Conservation (phyloP, 1,284 basidiomycete species). For the Apiotrichum siamense region DNA sequence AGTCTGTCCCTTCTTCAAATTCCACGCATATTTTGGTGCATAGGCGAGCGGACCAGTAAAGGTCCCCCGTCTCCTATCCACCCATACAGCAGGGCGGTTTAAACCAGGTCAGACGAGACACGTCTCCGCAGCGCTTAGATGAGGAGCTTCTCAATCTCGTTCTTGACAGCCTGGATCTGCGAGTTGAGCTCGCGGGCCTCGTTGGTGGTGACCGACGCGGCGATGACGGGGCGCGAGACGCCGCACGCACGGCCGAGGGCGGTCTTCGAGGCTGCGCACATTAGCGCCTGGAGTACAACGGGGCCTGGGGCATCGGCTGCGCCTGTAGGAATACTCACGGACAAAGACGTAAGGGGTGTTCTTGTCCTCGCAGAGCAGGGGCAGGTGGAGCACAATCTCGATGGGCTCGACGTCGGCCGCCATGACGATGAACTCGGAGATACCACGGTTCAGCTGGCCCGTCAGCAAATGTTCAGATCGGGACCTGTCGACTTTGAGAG, state of each 20-base stretch:
- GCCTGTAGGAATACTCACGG: background rate
- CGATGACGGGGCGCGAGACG: slow-evolving; percentile 90
- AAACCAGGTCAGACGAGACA: background rate
- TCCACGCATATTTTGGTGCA: slow-evolving; percentile 6
- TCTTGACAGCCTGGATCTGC: slow-evolving; percentile 86
- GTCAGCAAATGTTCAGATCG: too few species aligned
- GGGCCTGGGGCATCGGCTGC: too few species aligned
- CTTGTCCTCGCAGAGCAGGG: slow-evolving; percentile 98
- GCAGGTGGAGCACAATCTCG: slow-evolving; percentile 91
- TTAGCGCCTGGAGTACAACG: too few species aligned
- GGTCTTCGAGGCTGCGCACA: slow-evolving; percentile 12
- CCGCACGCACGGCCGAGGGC: slow-evolving; percentile 90
- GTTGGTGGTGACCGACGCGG: slow-evolving; percentile 90
- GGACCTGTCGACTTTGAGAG: too few species aligned
- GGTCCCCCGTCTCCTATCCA: slow-evolving; percentile 6
- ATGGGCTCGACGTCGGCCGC: slow-evolving; percentile 82
- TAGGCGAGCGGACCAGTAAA: slow-evolving; percentile 6
- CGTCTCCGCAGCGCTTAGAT: slow-evolving; percentile 41
- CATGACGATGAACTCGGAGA: slow-evolving; percentile 96
- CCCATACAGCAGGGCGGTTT: background rate
- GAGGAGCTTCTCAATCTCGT: slow-evolving; percentile 73
- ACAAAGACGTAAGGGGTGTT: slow-evolving; percentile 96
- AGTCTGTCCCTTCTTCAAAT: too few species aligned
- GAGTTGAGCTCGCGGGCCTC: slow-evolving; percentile 87
- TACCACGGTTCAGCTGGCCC: slow-evolving; percentile 59